A percentile compares a stretch with the other conserved stretches of the same genome.
These are phyloP conservation scores for Fraxinus anomala DNA, from an alignment of 257 asterid species.

Conservation along the genomic window DNA sequence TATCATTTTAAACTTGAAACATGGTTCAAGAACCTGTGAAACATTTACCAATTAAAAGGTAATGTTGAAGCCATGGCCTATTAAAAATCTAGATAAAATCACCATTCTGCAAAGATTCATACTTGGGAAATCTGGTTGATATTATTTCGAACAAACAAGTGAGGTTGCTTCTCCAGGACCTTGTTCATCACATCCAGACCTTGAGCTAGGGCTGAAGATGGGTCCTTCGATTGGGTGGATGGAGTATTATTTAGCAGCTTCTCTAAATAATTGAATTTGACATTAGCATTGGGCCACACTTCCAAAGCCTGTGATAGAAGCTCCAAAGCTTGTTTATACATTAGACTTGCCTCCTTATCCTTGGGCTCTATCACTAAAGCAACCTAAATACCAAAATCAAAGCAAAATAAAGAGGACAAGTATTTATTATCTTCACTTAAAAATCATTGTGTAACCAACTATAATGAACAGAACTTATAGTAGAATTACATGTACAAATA, in stretches of 20 bases:
- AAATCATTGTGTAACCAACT: constrained; percentile 1
- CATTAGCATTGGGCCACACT: constrained; percentile 99
- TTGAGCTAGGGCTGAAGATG: constrained; percentile 95
- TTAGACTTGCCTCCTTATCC: constrained; percentile 95
- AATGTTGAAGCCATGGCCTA: constrained; percentile 13
- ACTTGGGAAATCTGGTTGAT: constrained; percentile 91
- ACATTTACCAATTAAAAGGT: constrained; percentile 22
- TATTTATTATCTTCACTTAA: background rate
- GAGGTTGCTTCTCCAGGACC: constrained; percentile 97
- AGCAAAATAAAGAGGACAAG: background rate
- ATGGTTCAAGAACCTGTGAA: constrained; percentile 91
- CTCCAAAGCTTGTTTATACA: constrained; percentile 98
- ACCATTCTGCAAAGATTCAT: constrained; percentile 31
- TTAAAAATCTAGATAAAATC: constrained; percentile 28
- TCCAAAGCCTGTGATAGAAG: constrained; percentile 96
- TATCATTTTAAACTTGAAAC: constrained; percentile 96
- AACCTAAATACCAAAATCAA: constrained; percentile 52
- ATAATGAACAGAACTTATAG: background rate
- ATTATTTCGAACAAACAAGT: constrained; percentile 92
- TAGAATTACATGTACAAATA: background rate
- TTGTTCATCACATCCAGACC: constrained; percentile 99
- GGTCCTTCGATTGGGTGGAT: constrained; percentile 97
- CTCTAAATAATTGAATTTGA: constrained; percentile 96
- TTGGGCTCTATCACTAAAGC: constrained; percentile 97
- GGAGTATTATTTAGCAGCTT: constrained; percentile 92